Evolutionary conservation across 1,139 yeast genomes (phyloP).

Genomic region (Blastobotrys serpentis): DNA sequence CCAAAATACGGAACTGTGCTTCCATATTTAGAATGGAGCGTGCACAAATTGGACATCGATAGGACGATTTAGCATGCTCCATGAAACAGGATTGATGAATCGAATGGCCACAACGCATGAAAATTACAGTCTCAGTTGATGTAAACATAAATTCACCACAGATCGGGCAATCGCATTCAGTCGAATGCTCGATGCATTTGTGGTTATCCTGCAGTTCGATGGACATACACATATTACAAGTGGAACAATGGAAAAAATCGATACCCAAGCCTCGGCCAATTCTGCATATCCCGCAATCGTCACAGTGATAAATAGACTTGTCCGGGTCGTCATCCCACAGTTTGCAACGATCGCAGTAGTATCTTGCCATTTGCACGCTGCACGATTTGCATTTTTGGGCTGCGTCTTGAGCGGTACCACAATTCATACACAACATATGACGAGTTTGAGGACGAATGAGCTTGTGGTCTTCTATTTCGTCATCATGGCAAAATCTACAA

Average conservation of each 20-base stretch:
- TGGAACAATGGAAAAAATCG: slow-evolving; percentile 86
- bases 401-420: slow-evolving; percentile 74
- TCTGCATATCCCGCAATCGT: slow-evolving; percentile 88
- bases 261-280: slow-evolving; percentile 83
- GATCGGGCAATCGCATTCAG: slow-evolving; percentile 89
- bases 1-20: slow-evolving; percentile 80
- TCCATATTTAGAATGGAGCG: slow-evolving; percentile 84
- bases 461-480: slow-evolving; percentile 51
- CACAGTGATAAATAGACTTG: slow-evolving; percentile 87
- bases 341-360: slow-evolving; percentile 75
- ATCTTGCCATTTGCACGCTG: slow-evolving; percentile 63
- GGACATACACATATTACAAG: slow-evolving; percentile 87
- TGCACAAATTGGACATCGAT: slow-evolving; percentile 89
- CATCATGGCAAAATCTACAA: slow-evolving; percentile 87
- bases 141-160: slow-evolving; percentile 91
- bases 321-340: slow-evolving; percentile 79
- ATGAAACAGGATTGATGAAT: slow-evolving; percentile 84
- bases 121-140: slow-evolving; percentile 79
- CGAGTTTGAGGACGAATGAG: slow-evolving; percentile 62
- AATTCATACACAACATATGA: slow-evolving; percentile 77
- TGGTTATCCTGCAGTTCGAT: slow-evolving; percentile 76
- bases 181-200: slow-evolving; percentile 79
- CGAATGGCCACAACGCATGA: slow-evolving; percentile 94
- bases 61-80: slow-evolving; percentile 74
- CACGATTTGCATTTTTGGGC: slow-evolving; percentile 62